Base-by-base conservation (phyloP, 2,329 filamentous ascomycete genomes). In the Catunica adiposa region DNA sequence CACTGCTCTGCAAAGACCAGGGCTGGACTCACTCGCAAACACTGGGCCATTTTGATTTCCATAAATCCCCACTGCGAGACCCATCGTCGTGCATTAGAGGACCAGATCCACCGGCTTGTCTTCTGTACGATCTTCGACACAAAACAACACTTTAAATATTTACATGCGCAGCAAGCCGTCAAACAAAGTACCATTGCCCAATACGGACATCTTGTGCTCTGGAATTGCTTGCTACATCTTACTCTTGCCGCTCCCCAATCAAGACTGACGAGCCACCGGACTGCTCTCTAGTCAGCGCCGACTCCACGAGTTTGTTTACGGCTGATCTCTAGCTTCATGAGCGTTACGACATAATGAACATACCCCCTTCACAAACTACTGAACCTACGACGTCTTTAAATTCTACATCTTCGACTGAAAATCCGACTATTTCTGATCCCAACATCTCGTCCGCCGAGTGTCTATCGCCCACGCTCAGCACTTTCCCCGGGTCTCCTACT, bases 311-410 rank as follows among this genome's bases (percentile, higher is more conserved):
- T 44, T n/a, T 44, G 15, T 44, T 22, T n/a, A 44, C 40, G 15
- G 9, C 40, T 17, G 20, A 17, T n/a, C 17, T 7, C 15, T 44
- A n/a, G 40, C 8, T 20, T 44, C 20, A 44, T 44, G 40, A 44
- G 15, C 15, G 20, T 22, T 44, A 51, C 48, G 48, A 17, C 53
- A 58, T 51, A 20, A 58, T 58, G 57, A 50, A 50, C 44, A 56
- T 44, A 54, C 44, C 57, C 54, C 50, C 55, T 54, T 55, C 57
- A 47, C 50, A 53, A 31, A n/a, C 44, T 53, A 15, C 57, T 50
- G 54, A 56, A 48, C 53, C 57, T 25, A 53, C 29, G 26, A 51
- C 51, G 26, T 48, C 53, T 51, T 55, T 40, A 38, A 37, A 42
- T 52, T 26, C 56, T 51, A 51, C 56, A 22, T 44, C 46, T 26